Percentiles rank a stretch among this genome's conserved stretches.
Conservation (phyloP, 2,329 filamentous ascomycete genomes). For the Domatiomyces globalis region DNA sequence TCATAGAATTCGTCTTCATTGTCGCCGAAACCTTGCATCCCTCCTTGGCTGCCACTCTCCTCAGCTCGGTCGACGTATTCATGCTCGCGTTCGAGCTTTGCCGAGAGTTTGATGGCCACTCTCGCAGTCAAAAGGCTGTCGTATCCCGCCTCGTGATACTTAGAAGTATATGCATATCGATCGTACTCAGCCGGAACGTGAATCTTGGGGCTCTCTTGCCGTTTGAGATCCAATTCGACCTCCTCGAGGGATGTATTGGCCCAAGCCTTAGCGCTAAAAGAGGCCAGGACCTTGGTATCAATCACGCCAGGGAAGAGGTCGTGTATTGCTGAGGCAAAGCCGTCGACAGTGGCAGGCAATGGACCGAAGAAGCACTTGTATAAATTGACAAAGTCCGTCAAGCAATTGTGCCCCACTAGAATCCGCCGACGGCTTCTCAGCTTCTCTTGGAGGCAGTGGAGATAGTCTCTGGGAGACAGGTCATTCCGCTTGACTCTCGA, state of each 20-base stretch:
- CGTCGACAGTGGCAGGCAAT: slow-evolving; percentile 41
- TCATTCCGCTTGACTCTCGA: slow-evolving; percentile 10
- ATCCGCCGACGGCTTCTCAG: slow-evolving; percentile 36
- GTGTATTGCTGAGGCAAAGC: slow-evolving; percentile 39
- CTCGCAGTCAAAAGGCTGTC: slow-evolving; percentile 48
- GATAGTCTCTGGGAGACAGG: slow-evolving; percentile 18
- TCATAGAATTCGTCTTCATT: neutral
- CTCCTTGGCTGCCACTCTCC: neutral
- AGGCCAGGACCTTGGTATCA: slow-evolving; percentile 51
- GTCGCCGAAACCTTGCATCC: neutral
- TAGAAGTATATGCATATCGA: slow-evolving; percentile 22
- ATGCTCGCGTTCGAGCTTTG: slow-evolving; percentile 21
- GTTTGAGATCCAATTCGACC: slow-evolving; percentile 32
- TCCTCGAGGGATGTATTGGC: slow-evolving; percentile 34
- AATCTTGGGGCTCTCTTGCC: slow-evolving; percentile 22
- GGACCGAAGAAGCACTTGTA: slow-evolving; percentile 45
- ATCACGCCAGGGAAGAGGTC: slow-evolving; percentile 42
- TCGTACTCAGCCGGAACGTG: slow-evolving; percentile 26
- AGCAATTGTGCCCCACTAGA: slow-evolving; percentile 49
- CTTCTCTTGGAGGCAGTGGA: slow-evolving; percentile 24
- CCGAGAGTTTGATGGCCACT: slow-evolving; percentile 42
- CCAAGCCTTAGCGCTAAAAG: slow-evolving; percentile 20
- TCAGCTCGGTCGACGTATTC: slow-evolving; percentile 12
- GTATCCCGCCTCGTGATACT: slow-evolving; percentile 47
- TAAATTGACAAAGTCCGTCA: slow-evolving; percentile 49